Base-by-base conservation (phyloP, 148 eudicot species). In the Pouteria glomerata region DNA sequence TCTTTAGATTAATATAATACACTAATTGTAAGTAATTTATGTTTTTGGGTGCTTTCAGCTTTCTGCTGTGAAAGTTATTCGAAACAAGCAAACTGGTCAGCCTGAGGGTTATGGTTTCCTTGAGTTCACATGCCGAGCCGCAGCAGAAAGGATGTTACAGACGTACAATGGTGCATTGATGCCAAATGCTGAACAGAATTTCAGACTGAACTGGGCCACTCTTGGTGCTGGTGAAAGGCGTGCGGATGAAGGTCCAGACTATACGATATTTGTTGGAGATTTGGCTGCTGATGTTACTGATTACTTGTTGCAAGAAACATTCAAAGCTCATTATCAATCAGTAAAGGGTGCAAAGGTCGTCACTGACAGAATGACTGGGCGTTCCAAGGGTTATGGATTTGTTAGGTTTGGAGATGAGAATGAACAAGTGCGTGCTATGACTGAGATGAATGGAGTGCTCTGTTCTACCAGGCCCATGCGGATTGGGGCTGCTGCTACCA, bases 311-410 rank as follows among this genome's bases (percentile, higher is more conserved):
- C 92, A 88, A 58, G 97, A 96, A 70, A 91, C 99, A 61, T 96
- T 96, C 35, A 84, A 85, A 75, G 41, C 80, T 73, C 89, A 84
- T 65, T 96, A 90, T 72, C 51, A 82, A 7, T 90, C 97, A 48
- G 90, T 88, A 6, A 96, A 90, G 80, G 96, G 97, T 68, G 97
- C 99, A 56, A 96, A 96, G 80, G 96, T 96, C 65, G 90, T 96
- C 39, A 87, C 89, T 48, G 99, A 96, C 82, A 91, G 89, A 67
- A 39, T 69, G 15, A 90, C 97, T 15, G 94, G 92, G 27, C 95
- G 97, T 39, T 83, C 97, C 7, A 96, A 92, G 84, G 99, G 99
- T 53, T 96, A 92, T 77, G 99, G 99, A 56, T 96, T 96, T 79
- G 99, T 96, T 60, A 88, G 82, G 77, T 96, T 96, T 81, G 96